A percentile compares a stretch with the other conserved stretches of the same genome.
These are phyloP conservation scores for Speleostelium caveatum DNA, from an alignment of 78 protist genomes.

Conservation along the genomic window DNA sequence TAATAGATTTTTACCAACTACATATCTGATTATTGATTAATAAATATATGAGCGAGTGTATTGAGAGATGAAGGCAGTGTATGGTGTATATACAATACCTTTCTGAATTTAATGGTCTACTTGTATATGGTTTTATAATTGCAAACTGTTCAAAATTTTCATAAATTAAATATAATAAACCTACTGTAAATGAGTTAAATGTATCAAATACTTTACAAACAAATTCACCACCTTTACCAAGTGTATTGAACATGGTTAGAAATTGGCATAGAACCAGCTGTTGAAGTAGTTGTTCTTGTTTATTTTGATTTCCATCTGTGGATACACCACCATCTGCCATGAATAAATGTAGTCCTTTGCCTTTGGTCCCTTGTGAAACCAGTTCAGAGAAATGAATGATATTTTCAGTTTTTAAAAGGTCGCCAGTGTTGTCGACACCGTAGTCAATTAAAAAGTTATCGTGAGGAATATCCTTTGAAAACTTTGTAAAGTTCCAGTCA, in stretches of 20 bases:
- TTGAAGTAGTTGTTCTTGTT: constrained; percentile 82
- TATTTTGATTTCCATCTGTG: constrained; percentile 84
- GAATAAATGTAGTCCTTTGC: constrained; percentile 80
- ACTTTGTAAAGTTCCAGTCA: constrained; percentile 84
- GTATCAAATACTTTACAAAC: constrained; percentile 94
- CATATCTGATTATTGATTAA: constrained; percentile 1
- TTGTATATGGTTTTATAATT: constrained; percentile 91
- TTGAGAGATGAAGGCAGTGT: not conserved
- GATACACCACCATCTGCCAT: constrained; percentile 89
- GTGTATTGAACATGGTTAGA: constrained; percentile 67
- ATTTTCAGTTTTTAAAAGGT: constrained; percentile 77
- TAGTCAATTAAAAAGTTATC: constrained; percentile 82
- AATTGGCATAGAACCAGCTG: constrained; percentile 91
- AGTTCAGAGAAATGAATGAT: constrained; percentile 56
- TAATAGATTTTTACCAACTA: constrained; percentile 34
- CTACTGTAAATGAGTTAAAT: constrained; percentile 88
- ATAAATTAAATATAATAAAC: constrained; percentile 81
- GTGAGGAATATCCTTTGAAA: constrained; percentile 71
- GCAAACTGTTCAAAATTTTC: constrained; percentile 80
- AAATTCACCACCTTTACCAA: constrained; percentile 88
- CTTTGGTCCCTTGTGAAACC: constrained; percentile 66
- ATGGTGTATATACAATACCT: constrained; percentile 76
- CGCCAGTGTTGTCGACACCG: constrained; percentile 84
- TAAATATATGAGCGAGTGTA: not conserved
- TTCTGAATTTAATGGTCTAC: constrained; percentile 96